Evolutionary conservation across 768 basidiomycete genomes (phyloP), one percentile per base, ranked within the genome.

Genomic region (Coprinopsis cinerea): DNA sequence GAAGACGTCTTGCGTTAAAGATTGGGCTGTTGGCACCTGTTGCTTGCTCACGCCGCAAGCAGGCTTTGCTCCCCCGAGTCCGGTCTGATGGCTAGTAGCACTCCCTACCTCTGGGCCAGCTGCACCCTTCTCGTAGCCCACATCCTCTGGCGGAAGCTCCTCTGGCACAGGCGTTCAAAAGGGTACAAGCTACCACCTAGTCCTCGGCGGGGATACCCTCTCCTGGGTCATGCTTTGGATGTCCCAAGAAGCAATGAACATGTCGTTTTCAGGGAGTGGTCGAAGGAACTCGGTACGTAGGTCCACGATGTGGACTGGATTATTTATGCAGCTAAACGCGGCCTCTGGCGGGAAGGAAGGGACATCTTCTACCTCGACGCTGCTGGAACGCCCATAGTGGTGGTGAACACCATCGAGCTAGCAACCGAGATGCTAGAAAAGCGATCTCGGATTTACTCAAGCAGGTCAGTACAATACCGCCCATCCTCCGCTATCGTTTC

Each of bases 361-460:
- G 44, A 52, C 44, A 36, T 40, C 34, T 20, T 53, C 18, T 48
- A 55, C 30, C 28, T 46, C 5, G 32, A 44, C 6, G 51, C 39
- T 14, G 54, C 42, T 5, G 51, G 51, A n/a, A 45, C 28, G 17
- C 26, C 47, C 25, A 28, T 55, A 4, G 39, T 55, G 13, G 39
- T 55, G 14, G 14, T 55, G 18, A 55, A 55, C 37, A 41, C 51
- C 27, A 26, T 40, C 22, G 51, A 44, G 14, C 27, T 41, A 2
- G 51, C 54, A 1, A 39, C 15, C 24, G 54, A 55, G 6, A 18
- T 55, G 5, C n/a, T 55, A 4, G 54, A 52, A 13, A 49, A 42
- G 37, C 28, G 54, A 7, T 55, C 51, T 23, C 15, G 26, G 14
- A 44, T 36, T 6, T 55, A 55, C 36, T 55, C 54, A 4, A 43